Percentiles rank a stretch among this genome's conserved stretches.
These are phyloP conservation scores for Ganoderma boninense DNA, from an alignment of 1,284 basidiomycete species.

Conservation along the genomic window DNA sequence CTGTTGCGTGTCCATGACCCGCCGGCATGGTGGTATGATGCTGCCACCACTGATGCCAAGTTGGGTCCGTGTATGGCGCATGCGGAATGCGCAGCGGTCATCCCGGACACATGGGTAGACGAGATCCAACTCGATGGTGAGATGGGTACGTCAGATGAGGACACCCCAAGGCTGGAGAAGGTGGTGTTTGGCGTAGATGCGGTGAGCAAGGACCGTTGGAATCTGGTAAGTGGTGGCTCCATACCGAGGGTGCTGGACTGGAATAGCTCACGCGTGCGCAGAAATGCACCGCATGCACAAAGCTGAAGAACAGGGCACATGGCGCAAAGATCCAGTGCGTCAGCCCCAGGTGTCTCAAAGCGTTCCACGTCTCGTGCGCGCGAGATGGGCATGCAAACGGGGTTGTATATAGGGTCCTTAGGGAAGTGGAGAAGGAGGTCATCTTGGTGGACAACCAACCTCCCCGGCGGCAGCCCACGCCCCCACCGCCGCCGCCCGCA, in stretches of 20 bases:
- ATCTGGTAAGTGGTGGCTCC: conserved; percentile 68
- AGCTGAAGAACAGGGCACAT: conserved; percentile 70
- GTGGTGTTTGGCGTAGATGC: conserved; percentile 84
- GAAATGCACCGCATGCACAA: conserved; percentile 90
- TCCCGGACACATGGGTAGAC: conserved; percentile 90
- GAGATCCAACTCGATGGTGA: conserved; percentile 52
- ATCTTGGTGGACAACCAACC: conserved; percentile 57
- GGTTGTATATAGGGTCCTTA: conserved; percentile 67
- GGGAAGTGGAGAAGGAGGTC: conserved; percentile 82
- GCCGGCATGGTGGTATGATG: conserved; percentile 58
- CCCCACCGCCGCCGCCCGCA: conserved; percentile 16
- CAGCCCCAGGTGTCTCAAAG: conserved; percentile 91
- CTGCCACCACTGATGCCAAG: conserved; percentile 39
- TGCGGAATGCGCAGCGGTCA: conserved; percentile 76
- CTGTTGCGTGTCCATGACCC: conserved; percentile 78
- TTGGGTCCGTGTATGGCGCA: conserved; percentile 74
- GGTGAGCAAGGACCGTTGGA: conserved; percentile 91
- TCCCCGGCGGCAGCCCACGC: conserved; percentile 13
- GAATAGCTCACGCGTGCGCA: conserved; percentile 42
- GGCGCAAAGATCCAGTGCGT: conserved; percentile 96
- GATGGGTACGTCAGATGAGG: conserved; percentile 27
- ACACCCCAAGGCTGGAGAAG: conserved; percentile 53
- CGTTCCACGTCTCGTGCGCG: conserved; percentile 95
- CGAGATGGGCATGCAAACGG: conserved; percentile 59
- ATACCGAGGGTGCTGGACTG: neutral